Evolutionary conservation across 2,329 filamentous ascomycete species (phyloP).

Genomic region (Colletotrichum tropicale): DNA sequence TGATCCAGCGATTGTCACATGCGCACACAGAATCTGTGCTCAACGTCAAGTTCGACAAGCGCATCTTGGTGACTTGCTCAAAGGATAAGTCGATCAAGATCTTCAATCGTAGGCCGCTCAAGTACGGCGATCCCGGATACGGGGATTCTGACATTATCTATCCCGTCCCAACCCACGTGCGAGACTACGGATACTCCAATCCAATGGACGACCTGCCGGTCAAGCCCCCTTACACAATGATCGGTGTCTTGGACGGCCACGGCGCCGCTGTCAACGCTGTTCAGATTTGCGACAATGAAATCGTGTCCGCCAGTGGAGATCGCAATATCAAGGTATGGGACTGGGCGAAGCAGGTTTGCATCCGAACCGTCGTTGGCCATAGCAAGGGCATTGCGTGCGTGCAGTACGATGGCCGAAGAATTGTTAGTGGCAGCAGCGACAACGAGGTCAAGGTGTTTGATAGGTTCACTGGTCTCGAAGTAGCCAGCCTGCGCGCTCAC

Average conservation of each 20-base stretch:
- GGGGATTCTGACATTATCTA: constrained; percentile 46
- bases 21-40: constrained; percentile 92
- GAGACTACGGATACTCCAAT: constrained; percentile 57
- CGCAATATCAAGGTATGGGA: constrained; percentile 95
- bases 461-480: constrained; percentile 81
- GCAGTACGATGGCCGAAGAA: constrained; percentile 90
- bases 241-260: constrained; percentile 84
- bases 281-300: constrained; percentile 82
- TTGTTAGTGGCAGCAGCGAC: constrained; percentile 95
- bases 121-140: constrained; percentile 64
- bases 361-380: constrained; percentile 83
- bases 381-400: constrained; percentile 97
- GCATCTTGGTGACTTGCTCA: constrained; percentile 93
- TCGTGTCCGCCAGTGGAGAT: constrained; percentile 95
- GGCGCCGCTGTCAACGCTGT: constrained; percentile 95
- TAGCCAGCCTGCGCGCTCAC: constrained; percentile 85
- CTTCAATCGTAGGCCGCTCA: constrained; percentile 81
- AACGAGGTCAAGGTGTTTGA: constrained; percentile 97
- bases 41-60: constrained; percentile 89
- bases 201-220: constrained; percentile 53
- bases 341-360: constrained; percentile 78
- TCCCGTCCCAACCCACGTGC: constrained; percentile 55
- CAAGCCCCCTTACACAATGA: constrained; percentile 72
- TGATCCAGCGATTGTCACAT: constrained; percentile 74
- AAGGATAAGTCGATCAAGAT: constrained; percentile 98